Percentiles rank a stretch among this genome's conserved stretches.
Conservation (phyloP, 176 grass and related monocot species). For the Lolium perenne region DNA sequence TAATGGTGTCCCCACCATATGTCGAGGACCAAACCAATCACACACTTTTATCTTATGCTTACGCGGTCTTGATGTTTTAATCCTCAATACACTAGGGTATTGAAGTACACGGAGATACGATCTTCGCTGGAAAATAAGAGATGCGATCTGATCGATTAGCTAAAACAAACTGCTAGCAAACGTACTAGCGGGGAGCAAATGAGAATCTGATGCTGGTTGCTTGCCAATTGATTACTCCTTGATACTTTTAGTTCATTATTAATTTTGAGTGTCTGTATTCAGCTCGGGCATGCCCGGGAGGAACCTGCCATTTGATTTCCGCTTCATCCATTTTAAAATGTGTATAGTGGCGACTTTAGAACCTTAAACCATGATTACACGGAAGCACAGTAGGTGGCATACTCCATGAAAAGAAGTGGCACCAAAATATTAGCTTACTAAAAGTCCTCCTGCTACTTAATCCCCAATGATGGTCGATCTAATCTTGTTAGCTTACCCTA, state of each 20-base stretch:
- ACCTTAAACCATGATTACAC: conserved; percentile 29
- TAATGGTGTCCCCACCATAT: no score
- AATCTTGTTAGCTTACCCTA: conserved; percentile 22
- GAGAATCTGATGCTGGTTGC: neutral
- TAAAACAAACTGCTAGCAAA: neutral
- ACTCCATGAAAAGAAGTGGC: conserved; percentile 36
- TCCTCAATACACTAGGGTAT: neutral
- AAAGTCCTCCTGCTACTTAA: conserved; percentile 27
- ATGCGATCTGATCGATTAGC: neutral
- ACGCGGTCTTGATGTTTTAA: no score
- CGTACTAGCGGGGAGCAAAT: neutral
- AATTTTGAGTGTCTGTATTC: neutral
- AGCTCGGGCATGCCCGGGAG: neutral
- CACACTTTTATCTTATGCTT: no score
- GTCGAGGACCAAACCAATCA: no score
- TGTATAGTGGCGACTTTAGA: neutral
- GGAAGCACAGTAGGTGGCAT: neutral
- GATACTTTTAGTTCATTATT: conserved; percentile 21
- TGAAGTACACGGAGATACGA: neutral
- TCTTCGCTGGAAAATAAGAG: neutral
- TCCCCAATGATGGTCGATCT: conserved; percentile 37
- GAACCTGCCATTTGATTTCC: conserved; percentile 3
- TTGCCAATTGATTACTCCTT: conserved; percentile 3
- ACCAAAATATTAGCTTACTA: neutral
- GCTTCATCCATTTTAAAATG: neutral